These are phyloP conservation scores for Gloeostereum incarnatum DNA, from an alignment of 768 basidiomycete genomes.

Conservation along the genomic window DNA sequence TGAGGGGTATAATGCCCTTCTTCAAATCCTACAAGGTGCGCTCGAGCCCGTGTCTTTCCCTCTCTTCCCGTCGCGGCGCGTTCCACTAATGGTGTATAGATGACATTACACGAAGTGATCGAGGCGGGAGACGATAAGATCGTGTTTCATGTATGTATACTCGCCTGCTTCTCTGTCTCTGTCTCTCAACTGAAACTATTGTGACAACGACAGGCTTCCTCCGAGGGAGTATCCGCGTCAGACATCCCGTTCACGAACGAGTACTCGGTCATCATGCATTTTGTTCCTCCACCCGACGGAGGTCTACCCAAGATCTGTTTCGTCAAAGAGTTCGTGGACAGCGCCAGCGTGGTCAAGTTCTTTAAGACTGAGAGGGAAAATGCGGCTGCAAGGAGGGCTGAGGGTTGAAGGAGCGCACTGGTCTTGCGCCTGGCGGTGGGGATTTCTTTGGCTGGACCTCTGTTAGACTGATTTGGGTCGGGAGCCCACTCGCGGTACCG, in stretches of 20 bases:
- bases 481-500: background rate
- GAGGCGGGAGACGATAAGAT: constrained; percentile 21
- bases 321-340: constrained; percentile 24
- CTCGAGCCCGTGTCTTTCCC: constrained; percentile 1
- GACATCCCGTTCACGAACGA: constrained; percentile 12
- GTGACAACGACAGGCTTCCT: constrained; percentile 14
- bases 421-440: background rate
- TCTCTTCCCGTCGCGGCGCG: background rate
- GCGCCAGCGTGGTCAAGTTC: constrained; percentile 14
- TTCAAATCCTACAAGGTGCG: constrained; percentile 20
- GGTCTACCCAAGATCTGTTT: constrained; percentile 16
- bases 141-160: constrained; percentile 20
- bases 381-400: constrained; percentile 6
- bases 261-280: constrained; percentile 12
- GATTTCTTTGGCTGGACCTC: background rate
- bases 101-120: constrained; percentile 21
- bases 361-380: constrained; percentile 20
- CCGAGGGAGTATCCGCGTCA: constrained; percentile 15
- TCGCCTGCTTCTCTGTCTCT: background rate
- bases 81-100: constrained; percentile 8
- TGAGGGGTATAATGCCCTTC: constrained; percentile 16
- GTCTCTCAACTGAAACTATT: background rate
- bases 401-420: background rate
- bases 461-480: background rate
- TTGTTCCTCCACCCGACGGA: constrained; percentile 9